A percentile compares a stretch with the other conserved stretches of the same genome.
Conservation (phyloP, 163 green algal species). For the Volvox carteri region DNA sequence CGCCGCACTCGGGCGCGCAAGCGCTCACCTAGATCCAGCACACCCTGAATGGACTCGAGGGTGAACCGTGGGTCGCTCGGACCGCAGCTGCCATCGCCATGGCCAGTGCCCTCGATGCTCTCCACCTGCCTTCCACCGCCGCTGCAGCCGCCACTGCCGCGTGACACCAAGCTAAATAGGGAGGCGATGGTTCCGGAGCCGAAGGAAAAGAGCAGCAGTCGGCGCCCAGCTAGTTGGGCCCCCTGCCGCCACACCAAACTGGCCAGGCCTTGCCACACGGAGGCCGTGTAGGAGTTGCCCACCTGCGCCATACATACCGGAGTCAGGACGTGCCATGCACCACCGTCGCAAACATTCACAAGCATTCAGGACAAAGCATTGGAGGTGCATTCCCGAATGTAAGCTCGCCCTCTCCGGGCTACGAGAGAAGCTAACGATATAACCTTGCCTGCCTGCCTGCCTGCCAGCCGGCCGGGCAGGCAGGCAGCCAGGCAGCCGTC, state of each 20-base stretch:
- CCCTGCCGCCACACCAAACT: slow-evolving; percentile 60
- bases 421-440: too few relatives aligned
- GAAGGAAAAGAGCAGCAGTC: slow-evolving; percentile 88
- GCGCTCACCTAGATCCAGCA: not conserved
- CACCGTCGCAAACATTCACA: too few relatives aligned
- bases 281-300: slow-evolving; percentile 92
- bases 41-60: slow-evolving; percentile 7
- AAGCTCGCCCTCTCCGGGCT: too few relatives aligned
- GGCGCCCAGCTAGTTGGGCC: slow-evolving; percentile 66
- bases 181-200: slow-evolving; percentile 81
- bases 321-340: too few relatives aligned
- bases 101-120: not conserved
- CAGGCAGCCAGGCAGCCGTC: too few relatives aligned
- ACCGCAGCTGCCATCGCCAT: not conserved
- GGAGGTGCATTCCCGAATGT: too few relatives aligned
- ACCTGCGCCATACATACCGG: too few relatives aligned
- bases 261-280: slow-evolving; percentile 83
- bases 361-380: too few relatives aligned
- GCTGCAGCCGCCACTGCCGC: slow-evolving; percentile 9
- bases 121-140: not conserved
- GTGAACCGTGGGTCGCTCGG: slow-evolving; percentile 41
- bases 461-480: too few relatives aligned
- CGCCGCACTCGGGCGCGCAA: not conserved
- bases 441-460: too few relatives aligned
- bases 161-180: slow-evolving; percentile 75